phyloP scores from a whole-genome alignment of 202 grass and related monocot species.

The Bolboschoenoplectus hybrid region DNA sequence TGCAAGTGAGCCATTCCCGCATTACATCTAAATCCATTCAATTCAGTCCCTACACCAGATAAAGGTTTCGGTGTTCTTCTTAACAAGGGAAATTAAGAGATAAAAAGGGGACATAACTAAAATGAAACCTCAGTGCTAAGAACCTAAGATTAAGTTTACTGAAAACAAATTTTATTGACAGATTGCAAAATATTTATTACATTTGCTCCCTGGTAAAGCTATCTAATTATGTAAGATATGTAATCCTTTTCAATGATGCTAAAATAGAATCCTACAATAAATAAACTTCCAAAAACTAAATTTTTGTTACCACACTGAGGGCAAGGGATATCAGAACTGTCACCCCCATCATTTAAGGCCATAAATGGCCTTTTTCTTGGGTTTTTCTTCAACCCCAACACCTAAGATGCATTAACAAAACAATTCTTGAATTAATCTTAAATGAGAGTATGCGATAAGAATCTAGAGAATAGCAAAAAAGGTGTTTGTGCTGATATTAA shows the following conservation, averaged over 20 bases:
- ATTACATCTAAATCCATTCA: conserved; percentile 88
- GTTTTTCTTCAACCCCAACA: conserved; percentile 58
- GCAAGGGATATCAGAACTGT: conserved; percentile 53
- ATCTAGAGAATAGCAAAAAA: not conserved
- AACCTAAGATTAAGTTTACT: not conserved
- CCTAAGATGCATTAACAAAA: conserved; percentile 42
- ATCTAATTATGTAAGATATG: conserved; percentile 19
- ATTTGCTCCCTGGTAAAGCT: not conserved
- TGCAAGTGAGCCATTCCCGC: conserved; percentile 64
- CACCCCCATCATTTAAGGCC: conserved; percentile 46
- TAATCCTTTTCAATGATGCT: not conserved
- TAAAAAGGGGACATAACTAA: not conserved
- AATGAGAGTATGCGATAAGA: not conserved
- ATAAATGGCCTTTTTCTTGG: conserved; percentile 67
- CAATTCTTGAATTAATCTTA: not conserved
- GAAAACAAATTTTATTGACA: not conserved
- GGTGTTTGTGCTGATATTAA: not conserved
- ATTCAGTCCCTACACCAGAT: conserved; percentile 63
- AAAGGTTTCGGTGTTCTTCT: conserved; percentile 30
- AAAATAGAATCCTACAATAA: conserved; percentile 3
- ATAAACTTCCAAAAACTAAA: conserved; percentile 5
- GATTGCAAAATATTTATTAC: conserved; percentile 11
- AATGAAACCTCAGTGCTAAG: not conserved
- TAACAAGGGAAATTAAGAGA: conserved; percentile 5
- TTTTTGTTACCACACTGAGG: conserved; percentile 68